phyloP scores from a whole-genome alignment of 2,329 filamentous ascomycete species.

The Aspergillus japonicus region DNA sequence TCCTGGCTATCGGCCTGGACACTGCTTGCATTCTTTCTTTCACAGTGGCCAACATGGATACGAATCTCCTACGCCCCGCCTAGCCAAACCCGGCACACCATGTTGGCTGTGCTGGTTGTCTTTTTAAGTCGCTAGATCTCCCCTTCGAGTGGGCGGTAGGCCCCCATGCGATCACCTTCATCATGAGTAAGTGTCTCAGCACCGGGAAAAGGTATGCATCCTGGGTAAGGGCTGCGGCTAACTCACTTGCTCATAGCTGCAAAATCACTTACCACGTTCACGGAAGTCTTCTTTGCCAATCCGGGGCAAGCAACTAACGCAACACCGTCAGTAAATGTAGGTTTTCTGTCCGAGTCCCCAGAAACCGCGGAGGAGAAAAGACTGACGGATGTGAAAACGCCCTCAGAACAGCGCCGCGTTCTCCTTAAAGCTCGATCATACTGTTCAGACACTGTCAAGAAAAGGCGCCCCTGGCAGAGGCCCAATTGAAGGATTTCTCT shows the following conservation, averaged over 20 bases:
- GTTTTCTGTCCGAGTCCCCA: slow-evolving; percentile 12
- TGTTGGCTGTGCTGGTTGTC: not conserved
- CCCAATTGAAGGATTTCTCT: slow-evolving; percentile 74
- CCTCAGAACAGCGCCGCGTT: slow-evolving; percentile 34
- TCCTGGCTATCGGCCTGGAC: not conserved
- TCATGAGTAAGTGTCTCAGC: slow-evolving; percentile 2
- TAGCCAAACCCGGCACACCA: not conserved
- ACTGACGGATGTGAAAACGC: not conserved
- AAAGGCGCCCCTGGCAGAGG: slow-evolving; percentile 62
- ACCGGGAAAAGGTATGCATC: not conserved
- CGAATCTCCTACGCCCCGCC: not conserved
- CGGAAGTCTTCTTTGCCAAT: slow-evolving; percentile 35
- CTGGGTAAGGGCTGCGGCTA: not conserved
- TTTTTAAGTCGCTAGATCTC: slow-evolving; percentile 6
- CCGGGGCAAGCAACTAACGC: slow-evolving; percentile 32
- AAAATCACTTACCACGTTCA: slow-evolving; percentile 30
- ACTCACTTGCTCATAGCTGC: slow-evolving; percentile 19
- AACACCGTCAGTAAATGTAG: slow-evolving; percentile 37
- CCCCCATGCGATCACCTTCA: not conserved
- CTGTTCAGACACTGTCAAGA: slow-evolving; percentile 74
- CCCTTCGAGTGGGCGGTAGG: not conserved
- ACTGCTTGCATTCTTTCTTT: slow-evolving; percentile 3
- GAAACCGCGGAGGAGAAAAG: not conserved
- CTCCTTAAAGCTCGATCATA: slow-evolving; percentile 44
- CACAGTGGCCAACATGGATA: slow-evolving; percentile 1